Base-by-base conservation (phyloP, 2,329 filamentous ascomycete species). In the Parafenestella ontariensis region DNA sequence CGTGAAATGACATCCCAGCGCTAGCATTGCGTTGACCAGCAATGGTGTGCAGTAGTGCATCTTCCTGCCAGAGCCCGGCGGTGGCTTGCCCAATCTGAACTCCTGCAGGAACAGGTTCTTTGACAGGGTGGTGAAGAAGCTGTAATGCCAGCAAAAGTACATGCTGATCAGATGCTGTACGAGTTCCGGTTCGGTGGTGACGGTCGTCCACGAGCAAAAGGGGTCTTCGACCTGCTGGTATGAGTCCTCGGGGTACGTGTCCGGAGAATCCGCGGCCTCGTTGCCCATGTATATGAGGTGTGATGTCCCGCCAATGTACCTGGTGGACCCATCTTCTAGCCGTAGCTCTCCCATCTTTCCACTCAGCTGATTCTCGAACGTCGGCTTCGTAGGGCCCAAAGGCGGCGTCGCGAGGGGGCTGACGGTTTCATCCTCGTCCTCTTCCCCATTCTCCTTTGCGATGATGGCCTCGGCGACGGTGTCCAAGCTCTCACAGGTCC, bases 141-240 rank as follows among this genome's bases (percentile, higher is more conserved):
- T 89, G 75, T 98, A 98, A 76, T 98, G 95, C 90, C 94, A 98
- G 66, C 88, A 92, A 78, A 98, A 98, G 77, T 99, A 99, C 91
- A 98, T 93, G 69, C 93, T 94, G 71, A 99, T 86, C 17, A 99
- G 85, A 75, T 97, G 94, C 15, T 88, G 85, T 64, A 97, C 87
- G 41, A 96, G 82, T 49, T 89, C 85, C 21, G 87, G 83, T 72
- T 97, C 92, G 46, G 87, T 82, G 1, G 92, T 96, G 41, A 96
- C 92, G 15, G 83, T 85, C 0, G 94, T 96, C 95, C 95, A 99
- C 49, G 89, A 93, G 18, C 86, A 87, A 49, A 95, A 82, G 3
- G 92, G 88, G 57, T 94, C 85, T 46, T 89, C 86, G 57, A 83
- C 79, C 17, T 81, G 77, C 15, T 76, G 72, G 51, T 82, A 81